These are phyloP conservation scores for Phytophthora nicotianae DNA, from an alignment of 352 stramenopile species.

Conservation along the genomic window DNA sequence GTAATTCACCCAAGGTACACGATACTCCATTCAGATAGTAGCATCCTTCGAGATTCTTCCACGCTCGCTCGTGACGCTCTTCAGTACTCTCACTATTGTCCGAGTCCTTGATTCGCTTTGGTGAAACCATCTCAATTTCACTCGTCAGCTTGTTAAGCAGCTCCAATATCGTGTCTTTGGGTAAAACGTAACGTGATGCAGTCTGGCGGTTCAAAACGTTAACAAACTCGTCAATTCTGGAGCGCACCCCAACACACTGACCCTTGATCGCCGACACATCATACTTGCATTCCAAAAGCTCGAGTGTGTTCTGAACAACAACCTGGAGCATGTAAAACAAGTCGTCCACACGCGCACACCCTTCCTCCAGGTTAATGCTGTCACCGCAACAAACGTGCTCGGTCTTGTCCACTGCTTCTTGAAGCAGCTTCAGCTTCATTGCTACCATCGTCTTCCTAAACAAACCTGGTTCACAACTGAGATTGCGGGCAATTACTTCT, in stretches of 20 bases:
- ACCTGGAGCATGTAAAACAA: conserved; percentile 39
- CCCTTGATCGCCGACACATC: conserved; percentile 14
- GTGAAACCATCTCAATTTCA: conserved; percentile 8
- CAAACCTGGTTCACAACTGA: conserved; percentile 37
- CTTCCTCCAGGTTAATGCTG: conserved; percentile 3
- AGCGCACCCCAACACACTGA: conserved; percentile 14
- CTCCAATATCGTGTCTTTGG: conserved; percentile 5
- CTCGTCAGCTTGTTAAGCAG: conserved; percentile 14
- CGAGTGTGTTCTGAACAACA: conserved; percentile 13
- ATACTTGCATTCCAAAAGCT: conserved; percentile 27
- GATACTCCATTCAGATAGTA: conserved; percentile 17
- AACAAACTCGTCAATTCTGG: conserved; percentile 22
- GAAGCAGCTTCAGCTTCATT: conserved; percentile 35
- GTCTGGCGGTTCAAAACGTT: conserved; percentile 22
- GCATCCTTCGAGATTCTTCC: conserved; percentile 23
- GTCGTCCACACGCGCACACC: conserved; percentile 26
- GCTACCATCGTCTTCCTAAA: conserved; percentile 43
- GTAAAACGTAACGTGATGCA: conserved; percentile 10
- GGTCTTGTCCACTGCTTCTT: conserved; percentile 6
- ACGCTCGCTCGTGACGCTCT: conserved; percentile 22
- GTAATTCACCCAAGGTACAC: conserved; percentile 19
- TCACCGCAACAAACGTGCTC: conserved; percentile 6
- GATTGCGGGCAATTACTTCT: conserved; percentile 34
- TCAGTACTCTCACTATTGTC: conserved; percentile 18
- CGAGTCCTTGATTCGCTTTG: not conserved